These are phyloP conservation scores for Ustilago bromivora DNA, from an alignment of 1,284 basidiomycete genomes.

Conservation along the genomic window DNA sequence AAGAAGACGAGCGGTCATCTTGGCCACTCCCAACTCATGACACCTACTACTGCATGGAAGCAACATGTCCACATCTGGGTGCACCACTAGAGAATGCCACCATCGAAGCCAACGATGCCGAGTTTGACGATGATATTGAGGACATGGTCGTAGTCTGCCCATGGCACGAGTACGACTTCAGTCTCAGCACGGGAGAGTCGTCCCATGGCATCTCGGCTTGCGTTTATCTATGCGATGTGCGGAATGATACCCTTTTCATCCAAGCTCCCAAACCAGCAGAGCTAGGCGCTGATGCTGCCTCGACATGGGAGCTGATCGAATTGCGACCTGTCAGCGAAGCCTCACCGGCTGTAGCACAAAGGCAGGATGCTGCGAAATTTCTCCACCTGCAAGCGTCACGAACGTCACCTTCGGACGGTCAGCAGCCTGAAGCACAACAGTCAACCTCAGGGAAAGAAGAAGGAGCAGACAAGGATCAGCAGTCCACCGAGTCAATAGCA, in stretches of 20 bases:
- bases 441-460: not conserved
- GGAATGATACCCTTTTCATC: constrained; percentile 70
- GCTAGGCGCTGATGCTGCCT: constrained; percentile 1
- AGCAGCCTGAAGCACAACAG: not conserved
- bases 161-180: constrained; percentile 86
- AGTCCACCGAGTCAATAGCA: constrained; percentile 7
- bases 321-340: constrained; percentile 83
- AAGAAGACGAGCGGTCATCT: not conserved
- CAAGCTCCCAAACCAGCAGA: constrained; percentile 42
- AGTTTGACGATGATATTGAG: constrained; percentile 71
- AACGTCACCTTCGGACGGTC: constrained; percentile 30
- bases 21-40: constrained; percentile 19
- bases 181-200: constrained; percentile 78
- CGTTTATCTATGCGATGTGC: constrained; percentile 77
- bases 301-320: constrained; percentile 79
- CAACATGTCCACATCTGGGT: constrained; percentile 84
- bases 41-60: constrained; percentile 81
- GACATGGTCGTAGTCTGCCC: constrained; percentile 73
- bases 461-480: not conserved
- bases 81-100: constrained; percentile 85
- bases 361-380: constrained; percentile 32
- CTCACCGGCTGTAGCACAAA: constrained; percentile 19
- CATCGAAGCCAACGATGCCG: constrained; percentile 73
- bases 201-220: constrained; percentile 83
- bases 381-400: constrained; percentile 32